Percentiles rank a stretch among this genome's conserved stretches.
These are phyloP conservation scores for Termitomyces sp. DNA, from an alignment of 768 basidiomycete genomes.

Conservation along the genomic window DNA sequence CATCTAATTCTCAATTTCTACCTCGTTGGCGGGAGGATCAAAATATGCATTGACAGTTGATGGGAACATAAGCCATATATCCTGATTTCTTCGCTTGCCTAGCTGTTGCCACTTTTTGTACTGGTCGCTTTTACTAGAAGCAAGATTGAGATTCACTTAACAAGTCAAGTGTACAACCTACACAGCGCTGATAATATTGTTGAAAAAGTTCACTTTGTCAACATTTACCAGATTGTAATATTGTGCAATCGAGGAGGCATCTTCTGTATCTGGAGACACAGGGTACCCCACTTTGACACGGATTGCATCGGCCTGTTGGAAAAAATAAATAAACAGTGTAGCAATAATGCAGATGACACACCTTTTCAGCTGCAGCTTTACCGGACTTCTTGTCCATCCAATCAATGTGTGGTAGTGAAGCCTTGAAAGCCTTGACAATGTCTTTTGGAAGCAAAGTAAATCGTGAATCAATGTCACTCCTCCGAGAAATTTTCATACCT, in stretches of 20 bases:
- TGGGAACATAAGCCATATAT: conserved; percentile 87
- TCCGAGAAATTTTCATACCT: conserved; percentile 36
- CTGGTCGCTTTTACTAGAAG: conserved; percentile 50
- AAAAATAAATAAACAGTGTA: conserved; percentile 1
- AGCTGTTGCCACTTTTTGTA: conserved; percentile 74
- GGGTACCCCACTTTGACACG: conserved; percentile 95
- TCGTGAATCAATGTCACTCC: conserved; percentile 1
- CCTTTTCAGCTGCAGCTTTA: conserved; percentile 82
- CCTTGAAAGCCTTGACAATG: conserved; percentile 81
- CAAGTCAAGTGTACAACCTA: conserved; percentile 16
- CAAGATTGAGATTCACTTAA: background rate
- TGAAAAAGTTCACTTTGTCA: conserved; percentile 72
- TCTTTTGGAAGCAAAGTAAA: conserved; percentile 37
- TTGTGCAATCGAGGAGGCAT: conserved; percentile 60
- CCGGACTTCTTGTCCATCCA: conserved; percentile 94
- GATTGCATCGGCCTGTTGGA: conserved; percentile 68
- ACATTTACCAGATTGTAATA: conserved; percentile 78
- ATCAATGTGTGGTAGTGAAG: conserved; percentile 64
- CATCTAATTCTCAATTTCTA: conserved; percentile 24
- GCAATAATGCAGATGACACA: conserved; percentile 21
- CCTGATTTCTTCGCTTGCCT: conserved; percentile 62
- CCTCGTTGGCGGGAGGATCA: conserved; percentile 85
- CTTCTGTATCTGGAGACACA: conserved; percentile 74
- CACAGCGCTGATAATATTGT: conserved; percentile 72
- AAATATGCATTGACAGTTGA: conserved; percentile 88